Base-by-base conservation (phyloP, 2,329 filamentous ascomycete species). In the Phyllachora maydis region DNA sequence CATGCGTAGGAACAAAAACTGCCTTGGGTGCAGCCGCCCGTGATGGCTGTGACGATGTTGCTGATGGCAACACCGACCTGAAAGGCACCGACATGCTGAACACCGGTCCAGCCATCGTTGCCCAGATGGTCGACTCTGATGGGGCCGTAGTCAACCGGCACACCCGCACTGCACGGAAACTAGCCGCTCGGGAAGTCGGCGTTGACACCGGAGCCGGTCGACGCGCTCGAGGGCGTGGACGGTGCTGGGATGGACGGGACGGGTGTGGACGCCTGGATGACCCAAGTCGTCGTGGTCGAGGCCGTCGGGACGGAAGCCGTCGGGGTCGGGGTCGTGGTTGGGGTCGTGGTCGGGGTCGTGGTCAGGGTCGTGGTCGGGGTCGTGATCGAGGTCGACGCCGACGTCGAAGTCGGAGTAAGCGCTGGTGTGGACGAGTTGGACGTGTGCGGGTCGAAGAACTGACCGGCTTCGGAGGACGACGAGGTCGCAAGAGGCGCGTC, bases 1-100 rank as follows among this genome's bases (percentile, higher is more conserved):
- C 88, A 98, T 27, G 79, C 71, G 41, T 95, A 95, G 2, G 83
- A 91, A 60, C 85, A 93, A 59, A 83, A 82, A 28, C 57, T 51
- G 23, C 68, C 71, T 7, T 56, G 38, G 6, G 38, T 45, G 52
- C 79, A 85, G 29, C 47, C 48, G 10, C 72, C 75, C 11, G 52
- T 52, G 22, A 70, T 47, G 14, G 61, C 67, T 19, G 69, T 70
- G 24, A 64, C 55, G 30, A 83, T 79, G 29, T 64, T 61, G 43
- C 51, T 56, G 40, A 90, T 73, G 23, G 60, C 40, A 22, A 56
- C 54, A 14, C 44, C 47, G 14, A 52, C 28, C n/a, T 43, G 49
- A 40, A 54, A 69, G 30, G 54, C 52, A 26, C 61, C 57, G 9
- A 54, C 49, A 25, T 58, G 55, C 49, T 92, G 82, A 30, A 93